These are phyloP conservation scores for Syncephalis plumigaleata DNA, from an alignment of 371 early-diverging fungal genomes.

Conservation along the genomic window DNA sequence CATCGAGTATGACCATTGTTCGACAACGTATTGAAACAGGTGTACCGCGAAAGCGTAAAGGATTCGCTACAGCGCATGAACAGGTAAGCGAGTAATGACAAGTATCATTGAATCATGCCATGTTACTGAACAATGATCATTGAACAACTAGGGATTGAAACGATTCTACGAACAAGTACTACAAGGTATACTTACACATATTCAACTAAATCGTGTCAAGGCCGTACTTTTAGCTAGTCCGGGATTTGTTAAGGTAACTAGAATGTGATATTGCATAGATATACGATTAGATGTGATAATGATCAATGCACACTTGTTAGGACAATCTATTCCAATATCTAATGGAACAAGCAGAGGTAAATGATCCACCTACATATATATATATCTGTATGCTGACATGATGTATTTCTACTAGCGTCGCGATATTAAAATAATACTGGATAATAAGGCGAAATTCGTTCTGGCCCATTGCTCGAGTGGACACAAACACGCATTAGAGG, in stretches of 20 bases:
- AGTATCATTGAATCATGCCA: background rate
- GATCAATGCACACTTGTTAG: slow-evolving; percentile 14
- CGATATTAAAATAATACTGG: slow-evolving; percentile 63
- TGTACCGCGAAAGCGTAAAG: slow-evolving; percentile 84
- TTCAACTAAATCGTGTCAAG: slow-evolving; percentile 81
- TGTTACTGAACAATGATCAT: too few species aligned
- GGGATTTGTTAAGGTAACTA: slow-evolving; percentile 69
- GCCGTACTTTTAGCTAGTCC: slow-evolving; percentile 88
- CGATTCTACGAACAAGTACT: slow-evolving; percentile 83
- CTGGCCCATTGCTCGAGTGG: slow-evolving; percentile 85
- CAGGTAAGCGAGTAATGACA: slow-evolving; percentile 28
- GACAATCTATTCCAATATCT: slow-evolving; percentile 75
- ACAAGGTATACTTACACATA: slow-evolving; percentile 65
- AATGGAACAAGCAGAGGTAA: slow-evolving; percentile 64
- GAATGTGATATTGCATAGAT: background rate
- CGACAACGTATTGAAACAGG: slow-evolving; percentile 80
- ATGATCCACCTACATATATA: background rate
- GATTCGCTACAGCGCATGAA: slow-evolving; percentile 72
- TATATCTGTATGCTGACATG: background rate
- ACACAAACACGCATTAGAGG: slow-evolving; percentile 84
- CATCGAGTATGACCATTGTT: slow-evolving; percentile 88
- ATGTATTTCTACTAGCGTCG: slow-evolving; percentile 26
- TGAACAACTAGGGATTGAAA: slow-evolving; percentile 37
- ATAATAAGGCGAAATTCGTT: slow-evolving; percentile 73
- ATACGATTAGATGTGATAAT: background rate